Evolutionary conservation across 352 stramenopile species (phyloP), one percentile per base, ranked within the genome.

Genomic region (Phytophthora pseudosyringae): DNA sequence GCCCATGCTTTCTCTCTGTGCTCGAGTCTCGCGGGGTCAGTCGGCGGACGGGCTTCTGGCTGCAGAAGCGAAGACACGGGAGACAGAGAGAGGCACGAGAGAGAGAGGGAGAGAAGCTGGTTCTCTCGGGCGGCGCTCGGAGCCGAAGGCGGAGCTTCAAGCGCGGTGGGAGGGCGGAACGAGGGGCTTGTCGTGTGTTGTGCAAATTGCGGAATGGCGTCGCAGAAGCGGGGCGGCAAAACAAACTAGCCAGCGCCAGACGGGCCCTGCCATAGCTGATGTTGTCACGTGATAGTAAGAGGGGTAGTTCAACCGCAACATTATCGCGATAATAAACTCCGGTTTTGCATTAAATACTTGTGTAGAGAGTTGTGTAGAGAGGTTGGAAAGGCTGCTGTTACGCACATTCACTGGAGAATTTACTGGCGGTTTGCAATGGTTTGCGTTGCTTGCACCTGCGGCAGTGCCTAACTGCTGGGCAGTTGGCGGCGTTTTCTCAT

Each of bases 1-100:
- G 47, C 72, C 72, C 72, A 80, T 80, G 43, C 59, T 70, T 67
- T 59, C 64, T 76, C 52, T 71, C 57, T 68, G 47, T 60, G 31
- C 33, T 49, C 50, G 29, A 28, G 41, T 73, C 48, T 71, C 71
- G 43, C 35, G 18, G 10, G 25, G 33, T 47, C 44, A 16, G 18
- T 43, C 21, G 6, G 38, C 40, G 21, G 16, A 21, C 5, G n/a
- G 21, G 39, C n/a, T 53, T 47, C 36, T 18, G 5, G 13, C 38
- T 50, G 55, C 9, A 61, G 25, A 50, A 47, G 43, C 35, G 32
- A 55, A 68, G 54, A 64, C 16, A 41, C 21, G 51, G 41, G 54
- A 48, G 36, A 61, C 47, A 67, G 58, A 72, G 63, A 75, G 56
- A 60, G 39, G 45, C 63, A 59, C 16, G 40, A 59, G 53, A 44